phyloP scores from a whole-genome alignment of 2,329 filamentous ascomycete species.

The Trichophaea hybrida region DNA sequence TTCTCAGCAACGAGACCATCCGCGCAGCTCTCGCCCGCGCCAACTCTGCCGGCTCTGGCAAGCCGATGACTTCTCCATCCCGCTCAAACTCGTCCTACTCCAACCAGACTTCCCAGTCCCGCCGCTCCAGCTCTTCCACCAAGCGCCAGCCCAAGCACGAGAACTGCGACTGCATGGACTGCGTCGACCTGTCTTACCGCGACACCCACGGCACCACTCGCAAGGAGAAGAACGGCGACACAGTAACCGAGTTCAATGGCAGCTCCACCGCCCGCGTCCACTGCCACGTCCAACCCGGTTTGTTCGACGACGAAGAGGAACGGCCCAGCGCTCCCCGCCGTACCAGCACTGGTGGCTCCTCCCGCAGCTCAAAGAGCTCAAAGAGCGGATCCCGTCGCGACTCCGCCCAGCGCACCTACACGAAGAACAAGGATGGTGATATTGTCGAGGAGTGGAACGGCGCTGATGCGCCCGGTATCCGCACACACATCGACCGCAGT shows the following conservation, averaged over 20 bases:
- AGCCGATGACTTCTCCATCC: not conserved
- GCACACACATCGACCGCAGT: not conserved
- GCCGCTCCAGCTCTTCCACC: not conserved
- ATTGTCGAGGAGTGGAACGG: not conserved
- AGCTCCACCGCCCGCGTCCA: not conserved
- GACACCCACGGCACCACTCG: not conserved
- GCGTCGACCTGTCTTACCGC: not conserved
- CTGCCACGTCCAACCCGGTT: not conserved
- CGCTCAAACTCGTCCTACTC: not conserved
- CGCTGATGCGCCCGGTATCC: not conserved
- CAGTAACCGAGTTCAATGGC: not conserved
- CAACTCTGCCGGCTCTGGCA: not conserved
- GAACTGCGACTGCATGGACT: conserved; percentile 1
- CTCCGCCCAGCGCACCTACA: not conserved
- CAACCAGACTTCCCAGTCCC: not conserved
- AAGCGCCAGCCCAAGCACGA: not conserved
- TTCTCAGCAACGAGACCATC: not conserved
- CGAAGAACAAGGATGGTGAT: not conserved
- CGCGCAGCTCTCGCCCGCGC: not conserved
- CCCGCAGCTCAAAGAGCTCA: not conserved
- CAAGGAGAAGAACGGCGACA: not conserved
- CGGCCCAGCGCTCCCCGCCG: not conserved
- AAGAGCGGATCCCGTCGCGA: not conserved
- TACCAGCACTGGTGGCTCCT: not conserved
- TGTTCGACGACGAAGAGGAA: not conserved